Conservation (phyloP, 306 rosid genomes). For the Psophocarpus tetragonolobus region DNA sequence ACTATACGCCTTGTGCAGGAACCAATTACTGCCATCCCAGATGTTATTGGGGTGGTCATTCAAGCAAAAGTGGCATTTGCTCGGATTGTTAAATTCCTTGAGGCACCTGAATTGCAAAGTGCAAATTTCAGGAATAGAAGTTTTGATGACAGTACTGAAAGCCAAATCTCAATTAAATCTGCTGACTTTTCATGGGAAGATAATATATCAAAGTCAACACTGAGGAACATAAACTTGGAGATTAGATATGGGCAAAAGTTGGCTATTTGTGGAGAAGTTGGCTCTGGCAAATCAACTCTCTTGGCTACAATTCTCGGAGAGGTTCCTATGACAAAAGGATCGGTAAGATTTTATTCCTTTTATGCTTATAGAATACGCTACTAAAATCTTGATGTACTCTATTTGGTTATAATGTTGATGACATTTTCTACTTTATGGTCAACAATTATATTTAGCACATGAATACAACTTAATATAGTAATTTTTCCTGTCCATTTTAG, state of each 20-base stretch:
- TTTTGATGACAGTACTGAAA: neutral
- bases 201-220: constrained; percentile 47
- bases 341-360: constrained; percentile 38
- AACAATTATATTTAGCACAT: neutral
- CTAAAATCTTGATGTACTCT: no score
- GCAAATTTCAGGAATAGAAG: constrained; percentile 19
- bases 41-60: neutral
- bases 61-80: constrained; percentile 52
- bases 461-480: neutral
- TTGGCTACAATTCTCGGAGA: constrained; percentile 67
- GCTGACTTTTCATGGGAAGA: constrained; percentile 66
- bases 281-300: constrained; percentile 60
- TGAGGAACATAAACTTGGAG: constrained; percentile 52
- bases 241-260: constrained; percentile 56
- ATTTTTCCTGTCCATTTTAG: neutral
- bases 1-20: constrained; percentile 5
- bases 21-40: constrained; percentile 8
- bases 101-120: constrained; percentile 61
- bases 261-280: constrained; percentile 79
- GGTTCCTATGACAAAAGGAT: constrained; percentile 54
- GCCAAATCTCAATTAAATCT: constrained; percentile 39
- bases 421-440: neutral
- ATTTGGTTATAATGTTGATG: no score
- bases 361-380: no score
- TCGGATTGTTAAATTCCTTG: constrained; percentile 54